These are phyloP conservation scores for Boletus reticulatus DNA, from an alignment of 768 basidiomycete species.

Conservation along the genomic window DNA sequence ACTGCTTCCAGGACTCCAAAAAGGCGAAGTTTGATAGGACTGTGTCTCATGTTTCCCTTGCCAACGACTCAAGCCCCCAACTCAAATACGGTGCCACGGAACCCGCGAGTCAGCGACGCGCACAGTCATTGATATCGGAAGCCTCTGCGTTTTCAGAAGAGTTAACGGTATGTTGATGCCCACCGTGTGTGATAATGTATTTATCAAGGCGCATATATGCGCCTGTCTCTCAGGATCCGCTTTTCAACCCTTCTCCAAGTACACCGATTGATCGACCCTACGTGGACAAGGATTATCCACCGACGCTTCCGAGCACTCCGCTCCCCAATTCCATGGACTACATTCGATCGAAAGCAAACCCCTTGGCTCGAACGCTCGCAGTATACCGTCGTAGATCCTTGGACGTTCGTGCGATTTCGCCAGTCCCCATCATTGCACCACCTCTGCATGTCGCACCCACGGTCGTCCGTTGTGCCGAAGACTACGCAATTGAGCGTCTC, in stretches of 20 bases:
- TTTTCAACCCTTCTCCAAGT: constrained; percentile 5
- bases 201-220: constrained; percentile 9
- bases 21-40: constrained; percentile 15
- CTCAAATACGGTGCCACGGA: constrained; percentile 24
- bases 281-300: constrained; percentile 6
- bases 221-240: constrained; percentile 6
- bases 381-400: constrained; percentile 1
- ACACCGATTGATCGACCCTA: not conserved
- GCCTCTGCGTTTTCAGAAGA: constrained; percentile 9
- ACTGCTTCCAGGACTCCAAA: constrained; percentile 5
- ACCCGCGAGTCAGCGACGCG: constrained; percentile 42
- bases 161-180: constrained; percentile 7
- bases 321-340: constrained; percentile 24
- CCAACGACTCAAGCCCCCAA: not conserved
- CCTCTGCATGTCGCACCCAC: constrained; percentile 36
- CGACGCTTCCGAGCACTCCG: constrained; percentile 28
- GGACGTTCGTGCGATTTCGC: constrained; percentile 6
- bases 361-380: constrained; percentile 20
- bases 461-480: constrained; percentile 31
- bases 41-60: not conserved
- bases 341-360: constrained; percentile 19
- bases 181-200: not conserved
- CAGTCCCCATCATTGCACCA: constrained; percentile 56
- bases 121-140: constrained; percentile 37
- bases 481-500: constrained; percentile 44